These are phyloP conservation scores for Musa schizocarpa DNA, from an alignment of 176 grass and related monocot genomes.

Conservation along the genomic window DNA sequence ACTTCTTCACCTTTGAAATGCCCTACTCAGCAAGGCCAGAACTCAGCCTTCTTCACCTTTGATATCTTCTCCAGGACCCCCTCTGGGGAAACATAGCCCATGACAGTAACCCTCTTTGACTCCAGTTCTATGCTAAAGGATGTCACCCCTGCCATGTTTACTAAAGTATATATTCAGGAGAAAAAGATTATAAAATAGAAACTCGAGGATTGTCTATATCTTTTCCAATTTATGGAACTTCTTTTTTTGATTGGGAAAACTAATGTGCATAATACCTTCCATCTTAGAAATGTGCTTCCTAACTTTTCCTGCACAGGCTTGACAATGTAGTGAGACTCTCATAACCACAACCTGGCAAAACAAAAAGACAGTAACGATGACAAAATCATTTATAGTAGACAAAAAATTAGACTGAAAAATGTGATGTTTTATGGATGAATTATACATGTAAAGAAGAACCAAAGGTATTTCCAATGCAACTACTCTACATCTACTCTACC, in stretches of 20 bases:
- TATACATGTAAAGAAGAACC: not conserved
- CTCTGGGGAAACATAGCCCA: constrained; percentile 84
- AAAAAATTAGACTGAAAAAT: not conserved
- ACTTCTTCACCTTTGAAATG: too few species aligned
- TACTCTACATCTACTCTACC: too few species aligned
- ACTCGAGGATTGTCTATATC: not conserved
- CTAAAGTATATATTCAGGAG: not conserved
- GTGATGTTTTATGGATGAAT: not conserved
- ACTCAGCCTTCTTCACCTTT: constrained; percentile 98
- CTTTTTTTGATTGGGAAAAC: not conserved
- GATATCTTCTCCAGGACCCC: constrained; percentile 96
- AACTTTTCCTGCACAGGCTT: constrained; percentile 93
- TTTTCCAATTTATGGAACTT: not conserved
- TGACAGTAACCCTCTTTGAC: constrained; percentile 97
- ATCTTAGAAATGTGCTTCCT: constrained; percentile 97
- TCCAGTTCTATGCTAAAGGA: constrained; percentile 99
- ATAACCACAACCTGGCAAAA: constrained; percentile 61
- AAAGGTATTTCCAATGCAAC: not conserved
- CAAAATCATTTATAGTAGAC: not conserved
- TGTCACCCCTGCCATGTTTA: constrained; percentile 62
- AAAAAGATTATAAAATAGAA: not conserved
- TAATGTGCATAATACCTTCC: constrained; percentile 71
- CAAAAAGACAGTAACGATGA: not conserved
- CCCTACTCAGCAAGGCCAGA: constrained; percentile 29
- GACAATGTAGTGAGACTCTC: constrained; percentile 93